These are phyloP conservation scores for Quercus agrifolia DNA, from an alignment of 306 rosid genomes.

Conservation along the genomic window DNA sequence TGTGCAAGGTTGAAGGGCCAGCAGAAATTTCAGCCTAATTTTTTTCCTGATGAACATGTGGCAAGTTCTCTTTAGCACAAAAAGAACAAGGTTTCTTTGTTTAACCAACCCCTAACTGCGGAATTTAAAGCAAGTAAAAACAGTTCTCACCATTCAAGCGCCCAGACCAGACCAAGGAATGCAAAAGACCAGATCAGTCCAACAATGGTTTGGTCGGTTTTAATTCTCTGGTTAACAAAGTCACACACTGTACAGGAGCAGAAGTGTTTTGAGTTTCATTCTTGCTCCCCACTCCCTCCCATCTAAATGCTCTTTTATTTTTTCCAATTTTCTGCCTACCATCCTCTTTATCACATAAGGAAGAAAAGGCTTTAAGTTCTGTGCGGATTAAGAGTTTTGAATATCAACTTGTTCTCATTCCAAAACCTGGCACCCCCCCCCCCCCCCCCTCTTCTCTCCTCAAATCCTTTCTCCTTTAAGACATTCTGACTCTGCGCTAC, in stretches of 20 bases:
- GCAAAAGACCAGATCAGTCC: background rate
- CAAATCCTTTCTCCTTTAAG: background rate
- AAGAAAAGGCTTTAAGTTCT: background rate
- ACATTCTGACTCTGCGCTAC: background rate
- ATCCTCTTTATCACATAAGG: background rate
- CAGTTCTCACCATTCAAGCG: background rate
- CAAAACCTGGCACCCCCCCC: background rate
- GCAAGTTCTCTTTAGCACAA: background rate
- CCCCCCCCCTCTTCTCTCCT: background rate
- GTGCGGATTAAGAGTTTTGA: background rate
- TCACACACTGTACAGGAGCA: background rate
- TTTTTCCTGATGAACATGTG: background rate
- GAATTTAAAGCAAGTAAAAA: background rate
- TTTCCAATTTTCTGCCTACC: background rate
- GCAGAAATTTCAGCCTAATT: background rate
- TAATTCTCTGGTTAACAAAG: background rate
- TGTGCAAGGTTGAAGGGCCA: background rate
- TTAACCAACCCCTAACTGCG: background rate
- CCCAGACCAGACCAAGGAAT: background rate
- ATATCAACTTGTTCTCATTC: background rate
- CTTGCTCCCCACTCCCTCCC: too few relatives aligned
- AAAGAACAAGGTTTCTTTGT: background rate
- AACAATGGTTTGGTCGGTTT: background rate
- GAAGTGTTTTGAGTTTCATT: background rate
- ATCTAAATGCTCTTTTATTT: too few relatives aligned